Evolutionary conservation across 371 early-diverging fungal species (phyloP), one percentile per base, ranked within the genome.

Genomic region (Apophysomyces sp.): DNA sequence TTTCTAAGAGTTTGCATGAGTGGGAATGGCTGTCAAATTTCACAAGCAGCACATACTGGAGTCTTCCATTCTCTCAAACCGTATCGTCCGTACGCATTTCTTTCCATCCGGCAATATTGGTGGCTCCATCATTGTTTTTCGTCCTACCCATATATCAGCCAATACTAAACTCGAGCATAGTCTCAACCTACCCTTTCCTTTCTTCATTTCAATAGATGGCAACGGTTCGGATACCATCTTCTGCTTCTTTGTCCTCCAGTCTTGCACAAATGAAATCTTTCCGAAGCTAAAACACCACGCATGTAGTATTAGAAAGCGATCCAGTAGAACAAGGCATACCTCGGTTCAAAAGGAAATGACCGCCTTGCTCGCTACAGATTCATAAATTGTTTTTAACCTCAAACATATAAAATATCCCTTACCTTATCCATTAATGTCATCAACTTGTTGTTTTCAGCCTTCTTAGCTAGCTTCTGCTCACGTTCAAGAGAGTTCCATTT

Each of bases 401-500:
- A 3, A 4, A 40, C 30, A 12, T 11, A 55, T 53, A n/a, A 2
- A 16, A 21, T 16, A 18, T 31, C 13, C 39, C 61, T 62, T 76
- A 86, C 86, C 56, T 77, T 69, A 71, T 86, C 86, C 83, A 83
- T 84, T 60, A 84, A 60, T 60, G 84, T 81, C 86, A 86, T 83
- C 2, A 84, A 53, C 60, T 82, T 84, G 60, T 77, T 80, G 31
- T 77, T 80, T 55, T 86, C 86, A 41, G 80, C 78, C 68, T 84
- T 83, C 57, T 82, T 78, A 26, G 82, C 84, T 30, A 82, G 65
- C 55, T 84, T 83, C 51, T 83, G 83, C 49, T 84, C 86, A 15
- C 83, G 67, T 55, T 86, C 86, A 8, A 81, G 68, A 24, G 86
- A 86, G 60, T 86, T 86, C 78, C 80, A 82, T 64, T 84, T 86